These are phyloP conservation scores for Trifolium pratense DNA, from an alignment of 306 rosid species.

Conservation along the genomic window DNA sequence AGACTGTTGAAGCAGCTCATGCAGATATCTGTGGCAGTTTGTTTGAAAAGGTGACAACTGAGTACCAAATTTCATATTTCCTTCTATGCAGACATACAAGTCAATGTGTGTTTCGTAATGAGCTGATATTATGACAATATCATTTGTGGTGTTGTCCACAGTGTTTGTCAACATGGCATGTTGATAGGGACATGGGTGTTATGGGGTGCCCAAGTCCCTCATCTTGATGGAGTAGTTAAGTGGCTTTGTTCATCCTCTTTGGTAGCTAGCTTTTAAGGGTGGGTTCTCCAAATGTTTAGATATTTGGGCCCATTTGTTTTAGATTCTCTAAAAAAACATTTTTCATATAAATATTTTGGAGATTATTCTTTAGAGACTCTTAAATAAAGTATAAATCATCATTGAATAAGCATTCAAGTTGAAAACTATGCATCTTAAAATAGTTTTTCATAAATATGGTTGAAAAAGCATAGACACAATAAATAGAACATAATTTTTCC, in stretches of 20 bases:
- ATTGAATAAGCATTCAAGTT: too few relatives aligned
- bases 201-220: background rate
- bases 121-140: slow-evolving; percentile 15
- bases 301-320: background rate
- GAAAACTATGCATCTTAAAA: too few relatives aligned
- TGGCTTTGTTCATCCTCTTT: background rate
- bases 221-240: background rate
- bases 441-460: too few relatives aligned
- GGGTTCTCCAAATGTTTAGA: background rate
- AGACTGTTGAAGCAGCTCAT: slow-evolving; percentile 88
- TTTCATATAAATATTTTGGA: too few relatives aligned
- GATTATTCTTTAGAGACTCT: too few relatives aligned
- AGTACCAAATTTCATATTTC: slow-evolving; percentile 26
- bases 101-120: background rate
- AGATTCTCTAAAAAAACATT: too few relatives aligned
- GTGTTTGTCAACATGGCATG: slow-evolving; percentile 25
- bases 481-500: too few relatives aligned
- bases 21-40: slow-evolving; percentile 93
- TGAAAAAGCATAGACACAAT: too few relatives aligned
- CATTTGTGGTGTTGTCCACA: background rate
- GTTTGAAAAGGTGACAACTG: slow-evolving; percentile 79
- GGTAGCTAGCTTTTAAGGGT: background rate
- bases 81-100: slow-evolving; percentile 24
- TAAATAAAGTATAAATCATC: too few relatives aligned
- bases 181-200: background rate